phyloP scores from a whole-genome alignment of 2,329 filamentous ascomycete species.

The Xylaria sp. region DNA sequence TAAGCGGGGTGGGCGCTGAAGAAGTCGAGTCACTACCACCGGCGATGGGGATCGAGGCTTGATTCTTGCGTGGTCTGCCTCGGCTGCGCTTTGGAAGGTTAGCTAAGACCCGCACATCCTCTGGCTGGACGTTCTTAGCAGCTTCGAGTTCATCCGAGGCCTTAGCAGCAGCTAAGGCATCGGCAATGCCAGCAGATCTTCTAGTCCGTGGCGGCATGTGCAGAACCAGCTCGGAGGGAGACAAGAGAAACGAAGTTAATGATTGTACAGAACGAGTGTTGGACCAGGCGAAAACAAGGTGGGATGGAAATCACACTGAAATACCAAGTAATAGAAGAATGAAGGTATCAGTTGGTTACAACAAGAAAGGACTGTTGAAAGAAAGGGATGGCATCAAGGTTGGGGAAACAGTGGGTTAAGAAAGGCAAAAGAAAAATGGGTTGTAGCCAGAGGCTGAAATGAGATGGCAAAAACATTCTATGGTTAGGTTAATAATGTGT shows the following conservation, averaged over 20 bases:
- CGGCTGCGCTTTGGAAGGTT: constrained; percentile 43
- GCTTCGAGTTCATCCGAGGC: constrained; percentile 25
- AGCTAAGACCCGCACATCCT: neutral
- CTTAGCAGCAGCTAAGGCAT: constrained; percentile 10
- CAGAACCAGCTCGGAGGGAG: neutral
- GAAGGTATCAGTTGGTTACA: constrained; percentile 14
- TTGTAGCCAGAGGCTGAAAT: neutral
- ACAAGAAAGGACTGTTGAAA: constrained; percentile 14
- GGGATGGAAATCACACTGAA: constrained; percentile 12
- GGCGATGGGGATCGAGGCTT: constrained; percentile 37
- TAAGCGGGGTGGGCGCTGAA: constrained; percentile 51
- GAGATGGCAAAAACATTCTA: neutral
- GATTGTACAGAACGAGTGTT: neutral
- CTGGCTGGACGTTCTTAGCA: constrained; percentile 5
- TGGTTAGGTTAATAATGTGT: neutral
- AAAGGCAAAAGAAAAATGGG: constrained; percentile 14
- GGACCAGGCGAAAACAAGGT: neutral
- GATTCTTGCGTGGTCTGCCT: constrained; percentile 48
- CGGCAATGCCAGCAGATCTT: constrained; percentile 26
- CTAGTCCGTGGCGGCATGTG: constrained; percentile 46
- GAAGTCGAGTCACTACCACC: constrained; percentile 50
- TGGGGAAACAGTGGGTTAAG: neutral
- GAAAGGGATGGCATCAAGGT: constrained; percentile 14
- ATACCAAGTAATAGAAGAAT: constrained; percentile 9
- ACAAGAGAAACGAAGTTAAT: neutral